Conservation (phyloP, 179 eudicot species). For the Monotropa hypopitys region DNA sequence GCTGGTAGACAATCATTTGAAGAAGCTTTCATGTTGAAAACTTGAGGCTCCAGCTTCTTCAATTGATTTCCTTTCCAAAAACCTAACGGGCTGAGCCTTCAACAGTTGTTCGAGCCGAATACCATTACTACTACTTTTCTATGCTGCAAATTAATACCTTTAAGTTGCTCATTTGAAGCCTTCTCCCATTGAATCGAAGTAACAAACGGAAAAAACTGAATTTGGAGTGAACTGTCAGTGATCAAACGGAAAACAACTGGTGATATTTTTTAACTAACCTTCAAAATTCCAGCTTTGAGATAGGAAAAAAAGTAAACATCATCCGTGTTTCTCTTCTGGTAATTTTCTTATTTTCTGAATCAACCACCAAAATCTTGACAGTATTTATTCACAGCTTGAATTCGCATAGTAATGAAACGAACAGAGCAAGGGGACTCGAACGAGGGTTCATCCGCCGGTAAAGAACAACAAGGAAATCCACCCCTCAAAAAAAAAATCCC, state of each 20-base stretch:
- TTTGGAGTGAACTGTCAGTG: background rate
- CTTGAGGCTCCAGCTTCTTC: background rate
- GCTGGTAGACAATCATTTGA: slow-evolving; percentile 47
- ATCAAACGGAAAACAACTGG: background rate
- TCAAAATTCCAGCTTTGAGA: background rate
- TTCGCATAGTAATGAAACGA: no score
- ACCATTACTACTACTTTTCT: background rate
- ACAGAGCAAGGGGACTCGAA: no score
- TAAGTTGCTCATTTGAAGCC: background rate
- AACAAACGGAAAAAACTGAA: background rate
- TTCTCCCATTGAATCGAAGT: background rate
- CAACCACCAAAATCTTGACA: background rate
- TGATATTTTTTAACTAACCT: background rate
- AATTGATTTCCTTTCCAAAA: background rate
- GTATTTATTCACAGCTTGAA: background rate
- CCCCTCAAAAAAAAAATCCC: background rate
- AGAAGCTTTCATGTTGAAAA: slow-evolving; percentile 7
- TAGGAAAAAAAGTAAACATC: background rate
- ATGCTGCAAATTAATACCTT: background rate
- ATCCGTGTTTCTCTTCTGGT: background rate
- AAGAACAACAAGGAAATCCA: no score
- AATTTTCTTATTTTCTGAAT: no score
- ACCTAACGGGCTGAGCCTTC: background rate
- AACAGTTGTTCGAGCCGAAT: background rate
- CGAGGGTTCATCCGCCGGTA: no score